phyloP scores from a whole-genome alignment of 2,329 filamentous ascomycete species.

The Chrysoporthe austroafricana region DNA sequence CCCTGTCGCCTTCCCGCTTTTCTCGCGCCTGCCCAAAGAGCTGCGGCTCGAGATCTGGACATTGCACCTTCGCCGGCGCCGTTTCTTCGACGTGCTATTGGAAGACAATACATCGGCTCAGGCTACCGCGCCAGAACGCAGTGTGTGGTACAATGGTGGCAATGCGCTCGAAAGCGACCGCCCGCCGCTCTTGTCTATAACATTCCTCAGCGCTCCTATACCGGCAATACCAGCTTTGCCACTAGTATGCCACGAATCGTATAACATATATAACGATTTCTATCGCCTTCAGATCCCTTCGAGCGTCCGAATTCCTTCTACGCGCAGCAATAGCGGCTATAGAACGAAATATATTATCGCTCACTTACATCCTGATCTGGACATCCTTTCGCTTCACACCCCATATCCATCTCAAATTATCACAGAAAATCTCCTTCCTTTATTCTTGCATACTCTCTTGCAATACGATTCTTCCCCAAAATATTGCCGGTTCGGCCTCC shows the following conservation, averaged over 20 bases:
- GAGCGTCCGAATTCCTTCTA: background rate
- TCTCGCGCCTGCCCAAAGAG: slow-evolving; percentile 9
- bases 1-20: background rate
- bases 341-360: background rate
- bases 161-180: background rate
- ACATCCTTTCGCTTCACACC: slow-evolving; percentile 11
- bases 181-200: background rate
- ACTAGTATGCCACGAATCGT: slow-evolving; percentile 9
- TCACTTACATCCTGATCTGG: slow-evolving; percentile 11
- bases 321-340: background rate
- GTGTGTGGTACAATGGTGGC: no score
- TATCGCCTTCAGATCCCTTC: slow-evolving; percentile 11
- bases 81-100: slow-evolving; percentile 15
- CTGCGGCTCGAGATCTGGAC: slow-evolving; percentile 18
- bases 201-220: slow-evolving; percentile 3
- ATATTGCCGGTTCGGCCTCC: slow-evolving; percentile 8
- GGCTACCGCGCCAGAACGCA: no score
- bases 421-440: slow-evolving; percentile 2
- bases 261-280: background rate
- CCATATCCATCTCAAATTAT: background rate
- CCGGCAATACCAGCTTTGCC: background rate
- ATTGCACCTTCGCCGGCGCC: background rate
- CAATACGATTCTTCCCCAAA: slow-evolving; percentile 12
- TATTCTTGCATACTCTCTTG: slow-evolving; percentile 14
- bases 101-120: background rate